Percentiles rank a stretch among this genome's conserved stretches.
Conservation (phyloP, 2,329 filamentous ascomycete genomes). For the Aspergillus calidoustus region DNA sequence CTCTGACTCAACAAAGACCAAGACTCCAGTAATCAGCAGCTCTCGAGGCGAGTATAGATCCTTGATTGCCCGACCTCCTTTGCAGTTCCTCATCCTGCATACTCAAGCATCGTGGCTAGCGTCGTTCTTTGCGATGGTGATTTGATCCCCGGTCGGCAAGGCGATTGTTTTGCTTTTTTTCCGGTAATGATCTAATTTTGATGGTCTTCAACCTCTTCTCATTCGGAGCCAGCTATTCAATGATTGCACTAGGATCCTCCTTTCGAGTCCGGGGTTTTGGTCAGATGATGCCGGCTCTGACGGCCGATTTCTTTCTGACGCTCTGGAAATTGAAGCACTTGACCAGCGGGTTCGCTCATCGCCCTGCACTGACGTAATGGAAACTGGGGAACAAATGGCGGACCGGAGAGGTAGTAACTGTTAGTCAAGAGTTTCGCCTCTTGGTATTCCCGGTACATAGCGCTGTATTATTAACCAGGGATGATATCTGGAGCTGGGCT, state of each 20-base stretch:
- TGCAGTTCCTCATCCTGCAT: not conserved
- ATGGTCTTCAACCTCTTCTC: not conserved
- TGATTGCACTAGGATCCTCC: not conserved
- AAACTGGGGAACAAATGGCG: constrained; percentile 1
- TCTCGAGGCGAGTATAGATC: not conserved
- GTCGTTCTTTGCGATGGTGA: constrained; percentile 9
- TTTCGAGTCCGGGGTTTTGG: not conserved
- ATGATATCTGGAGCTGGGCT: too few relatives aligned
- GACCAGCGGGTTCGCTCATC: constrained; percentile 7
- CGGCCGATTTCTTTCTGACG: constrained; percentile 3
- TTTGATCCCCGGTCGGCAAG: constrained; percentile 13
- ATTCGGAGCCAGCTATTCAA: not conserved
- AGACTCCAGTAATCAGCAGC: not conserved
- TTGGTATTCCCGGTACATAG: constrained; percentile 1
- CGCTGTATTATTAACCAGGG: not conserved
- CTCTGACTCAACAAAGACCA: constrained; percentile 16
- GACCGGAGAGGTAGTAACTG: too few relatives aligned
- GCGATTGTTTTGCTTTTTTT: constrained; percentile 17
- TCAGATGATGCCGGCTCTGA: constrained; percentile 15
- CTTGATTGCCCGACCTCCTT: constrained; percentile 3
- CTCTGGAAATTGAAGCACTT: constrained; percentile 1
- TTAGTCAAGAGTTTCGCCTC: too few relatives aligned
- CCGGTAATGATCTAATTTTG: constrained; percentile 4
- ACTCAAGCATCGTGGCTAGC: constrained; percentile 12
- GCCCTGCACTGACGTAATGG: constrained; percentile 29